Conservation (phyloP, 208 protist species). For the Strigomonas culicis region DNA sequence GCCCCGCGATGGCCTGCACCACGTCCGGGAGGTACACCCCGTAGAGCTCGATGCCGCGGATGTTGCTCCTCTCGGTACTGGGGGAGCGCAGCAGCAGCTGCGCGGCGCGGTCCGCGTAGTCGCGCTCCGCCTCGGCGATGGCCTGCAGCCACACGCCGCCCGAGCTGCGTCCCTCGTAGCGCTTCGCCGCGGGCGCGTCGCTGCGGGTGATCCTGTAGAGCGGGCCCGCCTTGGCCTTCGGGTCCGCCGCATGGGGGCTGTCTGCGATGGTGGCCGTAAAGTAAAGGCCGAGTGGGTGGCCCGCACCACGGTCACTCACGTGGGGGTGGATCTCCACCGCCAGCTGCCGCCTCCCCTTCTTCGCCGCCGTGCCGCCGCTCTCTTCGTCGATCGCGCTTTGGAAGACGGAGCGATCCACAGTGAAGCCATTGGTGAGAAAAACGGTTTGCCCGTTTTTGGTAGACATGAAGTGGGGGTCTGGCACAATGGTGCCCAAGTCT, state of each 20-base stretch:
- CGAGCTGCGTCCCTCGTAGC: slow-evolving; percentile 26
- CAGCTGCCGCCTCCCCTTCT: background rate
- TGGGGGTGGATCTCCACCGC: background rate
- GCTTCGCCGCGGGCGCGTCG: slow-evolving; percentile 39
- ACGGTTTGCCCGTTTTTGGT: slow-evolving; percentile 15
- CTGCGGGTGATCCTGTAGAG: slow-evolving; percentile 55
- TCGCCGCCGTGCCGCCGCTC: background rate
- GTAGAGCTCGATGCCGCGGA: slow-evolving; percentile 20
- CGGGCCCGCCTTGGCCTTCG: slow-evolving; percentile 12
- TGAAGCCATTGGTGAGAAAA: slow-evolving; percentile 50
- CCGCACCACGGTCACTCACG: background rate
- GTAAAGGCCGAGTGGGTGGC: slow-evolving; percentile 13
- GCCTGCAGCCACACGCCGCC: slow-evolving; percentile 51
- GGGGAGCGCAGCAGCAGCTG: background rate
- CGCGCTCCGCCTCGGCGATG: slow-evolving; percentile 31
- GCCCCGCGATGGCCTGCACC: slow-evolving; percentile 10
- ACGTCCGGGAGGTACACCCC: slow-evolving; percentile 24
- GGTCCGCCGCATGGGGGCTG: background rate
- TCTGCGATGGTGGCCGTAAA: slow-evolving; percentile 43
- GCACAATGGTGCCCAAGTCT: slow-evolving; percentile 37
- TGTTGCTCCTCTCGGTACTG: too few relatives aligned
- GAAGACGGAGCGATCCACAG: slow-evolving; percentile 57
- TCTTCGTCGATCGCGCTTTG: background rate
- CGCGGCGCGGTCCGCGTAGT: slow-evolving; percentile 42
- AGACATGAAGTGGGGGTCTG: slow-evolving; percentile 22